Evolutionary conservation across 768 basidiomycete genomes (phyloP), one percentile per base, ranked within the genome.

Genomic region (Suillus clintonianus): DNA sequence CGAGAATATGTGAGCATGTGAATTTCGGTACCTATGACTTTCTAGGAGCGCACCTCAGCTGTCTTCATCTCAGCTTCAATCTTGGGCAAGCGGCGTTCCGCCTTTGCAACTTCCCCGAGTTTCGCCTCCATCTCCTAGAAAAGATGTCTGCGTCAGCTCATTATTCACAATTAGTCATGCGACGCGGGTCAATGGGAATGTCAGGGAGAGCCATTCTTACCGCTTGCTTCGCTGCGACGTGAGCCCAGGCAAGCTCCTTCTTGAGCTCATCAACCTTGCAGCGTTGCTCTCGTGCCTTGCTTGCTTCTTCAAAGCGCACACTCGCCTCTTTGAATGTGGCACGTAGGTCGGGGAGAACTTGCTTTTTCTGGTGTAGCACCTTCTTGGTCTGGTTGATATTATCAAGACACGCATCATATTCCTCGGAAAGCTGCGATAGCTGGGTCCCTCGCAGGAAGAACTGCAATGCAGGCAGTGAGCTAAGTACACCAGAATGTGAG

Each of bases 381-480:
- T 85, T 88, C 63, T 81, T 79, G 11, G 92, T 91, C 66, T 85
- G 83, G 42, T 82, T 82, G 68, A 94, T 90, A 70, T 94, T 91
- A 59, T 87, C 81, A 19, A 87, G 76, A 66, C 94, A 91, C 0
- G 82, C 80, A 39, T 91, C 86, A 71, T 99, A 99, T 73, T 96
- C 93, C 22, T 93, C 89, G 4, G 85, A 86, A 51, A 99, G 88
- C 69, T 97, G 92, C 41, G 86, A 85, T 17, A 99, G 86, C 68
- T 95, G 93, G 0, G 97, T 99, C 17, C 97, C 97, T 41, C 88
- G 86, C 39, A 99, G 85, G 85, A 99, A 99, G 76, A 98, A 95
- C 95, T 97, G 67, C 10, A 0, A 47, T 15, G 55, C 62, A 8
- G 17, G 48, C 39, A 43, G 66, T 57, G 34, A 67, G 56, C 50